Evolutionary conservation across 1,284 basidiomycete species (phyloP).

Genomic region (Marasmius fiardii): DNA sequence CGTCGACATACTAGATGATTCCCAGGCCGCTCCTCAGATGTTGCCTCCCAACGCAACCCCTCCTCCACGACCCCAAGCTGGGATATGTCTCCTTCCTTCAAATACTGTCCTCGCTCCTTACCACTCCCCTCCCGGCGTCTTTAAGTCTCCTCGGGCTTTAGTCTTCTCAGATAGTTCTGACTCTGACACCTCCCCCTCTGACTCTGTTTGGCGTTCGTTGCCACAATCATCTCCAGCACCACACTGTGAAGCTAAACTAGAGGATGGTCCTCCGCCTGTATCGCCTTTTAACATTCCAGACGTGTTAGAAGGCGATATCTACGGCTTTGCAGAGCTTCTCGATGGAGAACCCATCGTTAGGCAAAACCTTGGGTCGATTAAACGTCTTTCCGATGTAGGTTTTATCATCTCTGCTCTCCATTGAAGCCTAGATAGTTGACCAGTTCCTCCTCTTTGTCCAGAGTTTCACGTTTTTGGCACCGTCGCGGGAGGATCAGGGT

Average conservation of each 20-base stretch:
- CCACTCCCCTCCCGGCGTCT: background rate
- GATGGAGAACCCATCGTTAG: background rate
- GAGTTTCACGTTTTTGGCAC: slow-evolving; percentile 1
- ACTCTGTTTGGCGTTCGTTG: background rate
- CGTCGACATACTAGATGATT: background rate
- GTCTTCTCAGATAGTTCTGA: background rate
- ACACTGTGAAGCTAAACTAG: background rate
- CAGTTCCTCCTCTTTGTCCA: background rate
- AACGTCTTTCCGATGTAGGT: background rate
- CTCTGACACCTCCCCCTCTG: no score
- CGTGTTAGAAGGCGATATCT: background rate
- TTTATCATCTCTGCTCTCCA: background rate
- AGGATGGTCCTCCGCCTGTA: background rate
- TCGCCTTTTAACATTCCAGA: background rate
- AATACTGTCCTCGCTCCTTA: background rate
- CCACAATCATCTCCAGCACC: background rate
- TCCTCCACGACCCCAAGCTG: background rate
- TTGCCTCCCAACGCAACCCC: background rate
- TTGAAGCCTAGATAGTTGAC: background rate
- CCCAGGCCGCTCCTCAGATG: background rate
- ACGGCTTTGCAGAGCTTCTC: background rate
- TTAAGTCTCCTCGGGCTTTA: background rate
- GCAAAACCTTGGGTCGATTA: background rate
- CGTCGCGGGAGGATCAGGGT: background rate
- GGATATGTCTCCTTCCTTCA: background rate